Conservation (phyloP, 495 filamentous ascomycete species). For the Pseudomonodictys pantanalensis region DNA sequence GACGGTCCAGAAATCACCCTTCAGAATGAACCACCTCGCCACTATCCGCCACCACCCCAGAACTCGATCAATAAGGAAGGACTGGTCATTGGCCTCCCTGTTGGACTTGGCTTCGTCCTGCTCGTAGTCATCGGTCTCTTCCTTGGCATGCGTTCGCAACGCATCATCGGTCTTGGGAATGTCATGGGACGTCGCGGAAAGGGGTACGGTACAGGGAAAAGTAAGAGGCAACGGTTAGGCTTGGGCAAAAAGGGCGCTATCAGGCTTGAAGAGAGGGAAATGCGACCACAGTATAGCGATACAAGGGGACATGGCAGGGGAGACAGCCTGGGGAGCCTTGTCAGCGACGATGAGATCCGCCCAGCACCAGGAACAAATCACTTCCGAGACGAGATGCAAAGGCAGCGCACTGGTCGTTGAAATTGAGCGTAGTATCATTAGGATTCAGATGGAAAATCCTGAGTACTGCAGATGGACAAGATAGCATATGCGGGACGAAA, state of each 20-base stretch:
- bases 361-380: constrained; percentile 26
- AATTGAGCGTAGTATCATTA: neutral
- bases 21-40: constrained; percentile 23
- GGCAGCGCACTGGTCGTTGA: constrained; percentile 31
- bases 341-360: constrained; percentile 30
- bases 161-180: constrained; percentile 35
- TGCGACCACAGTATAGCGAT: neutral
- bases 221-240: constrained; percentile 29
- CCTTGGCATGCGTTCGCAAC: constrained; percentile 35
- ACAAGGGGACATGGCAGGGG: constrained; percentile 9
- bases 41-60: constrained; percentile 21
- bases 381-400: constrained; percentile 30
- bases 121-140: constrained; percentile 32
- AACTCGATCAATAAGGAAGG: constrained; percentile 26
- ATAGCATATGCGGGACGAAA: too few species aligned
- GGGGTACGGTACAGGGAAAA: constrained; percentile 33
- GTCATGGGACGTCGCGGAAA: constrained; percentile 30
- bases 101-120: constrained; percentile 28
- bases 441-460: neutral
- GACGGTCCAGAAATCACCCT: constrained; percentile 29
- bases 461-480: too few species aligned
- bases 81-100: constrained; percentile 33
- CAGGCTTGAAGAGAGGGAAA: constrained; percentile 25
- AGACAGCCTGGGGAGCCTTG: constrained; percentile 31
- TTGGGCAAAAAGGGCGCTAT: constrained; percentile 37